Evolutionary conservation across 306 rosid species (phyloP), one percentile per base, ranked within the genome.

Genomic region (Amphicarpaea edgeworthii): DNA sequence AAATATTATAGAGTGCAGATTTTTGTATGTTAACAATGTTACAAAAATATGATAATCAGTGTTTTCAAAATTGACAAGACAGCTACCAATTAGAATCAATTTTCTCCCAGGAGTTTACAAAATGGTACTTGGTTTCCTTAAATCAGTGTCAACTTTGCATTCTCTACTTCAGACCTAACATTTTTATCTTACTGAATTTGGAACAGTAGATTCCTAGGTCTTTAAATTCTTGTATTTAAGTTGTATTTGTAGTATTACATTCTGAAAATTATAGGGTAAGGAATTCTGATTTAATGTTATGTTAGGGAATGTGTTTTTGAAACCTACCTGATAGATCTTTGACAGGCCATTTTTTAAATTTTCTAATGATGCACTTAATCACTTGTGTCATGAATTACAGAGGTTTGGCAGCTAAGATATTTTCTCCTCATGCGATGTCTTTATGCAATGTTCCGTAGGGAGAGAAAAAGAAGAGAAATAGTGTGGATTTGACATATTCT

Each of bases 311-410:
- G 4, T 71, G 51, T 19, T 54, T 46, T 37, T 5, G 19, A 8
- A 70, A 14, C 53, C n/a, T n/a, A 54, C 23, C 66, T 53, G 4
- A 55, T n/a, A 41, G 68, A 72, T 72, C 46, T 67, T 26, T 7
- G 32, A 10, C 20, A 12, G 47, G 20, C 38, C 45, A 23, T n/a
- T 58, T 58, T 49, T 70, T 9, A 6, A 7, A 8, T 20, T 14
- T 21, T 43, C 14, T n/a, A 4, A 9, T 17, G 17, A 78, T 45
- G 69, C 68, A 41, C 66, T 24, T 41, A 41, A 72, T 55, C 42
- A 51, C 63, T 26, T 12, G 7, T 14, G 24, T 62, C 28, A 24
- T 24, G 28, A 24, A 60, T 47, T 68, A 30, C 37, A 11, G 34
- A 16, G 17, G 8, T 70, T 49, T 42, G 59, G 38, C 38, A 70